A percentile compares a stretch with the other conserved stretches of the same genome.
phyloP scores from a whole-genome alignment of 495 filamentous ascomycete genomes.

The Lophiostoma macrostomum region DNA sequence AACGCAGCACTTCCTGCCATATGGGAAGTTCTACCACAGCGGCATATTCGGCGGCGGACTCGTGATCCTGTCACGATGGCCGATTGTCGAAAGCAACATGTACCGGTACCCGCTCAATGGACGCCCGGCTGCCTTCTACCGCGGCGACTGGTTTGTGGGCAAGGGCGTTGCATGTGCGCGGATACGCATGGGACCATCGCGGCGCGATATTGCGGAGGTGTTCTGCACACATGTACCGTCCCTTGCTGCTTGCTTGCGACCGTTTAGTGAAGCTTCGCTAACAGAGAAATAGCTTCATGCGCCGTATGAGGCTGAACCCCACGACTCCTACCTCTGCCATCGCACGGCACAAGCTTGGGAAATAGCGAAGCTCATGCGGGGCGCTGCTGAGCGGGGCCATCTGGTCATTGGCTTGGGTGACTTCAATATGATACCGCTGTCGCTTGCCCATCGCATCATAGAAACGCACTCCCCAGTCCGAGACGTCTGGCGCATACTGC shows the following conservation, averaged over 20 bases:
- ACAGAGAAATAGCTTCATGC: slow-evolving; percentile 64
- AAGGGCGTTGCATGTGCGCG: slow-evolving; percentile 88
- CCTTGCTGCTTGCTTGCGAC: not conserved
- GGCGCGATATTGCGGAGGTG: slow-evolving; percentile 75
- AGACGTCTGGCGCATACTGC: slow-evolving; percentile 76
- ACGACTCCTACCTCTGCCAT: slow-evolving; percentile 87
- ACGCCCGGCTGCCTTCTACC: slow-evolving; percentile 85
- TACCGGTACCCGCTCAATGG: slow-evolving; percentile 87
- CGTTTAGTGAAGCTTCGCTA: not conserved
- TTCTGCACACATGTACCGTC: slow-evolving; percentile 79
- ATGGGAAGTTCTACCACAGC: slow-evolving; percentile 90
- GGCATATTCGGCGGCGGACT: slow-evolving; percentile 87
- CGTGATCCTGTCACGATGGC: slow-evolving; percentile 91
- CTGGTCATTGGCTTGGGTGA: slow-evolving; percentile 83
- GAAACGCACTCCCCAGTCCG: slow-evolving; percentile 71
- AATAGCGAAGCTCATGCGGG: slow-evolving; percentile 84
- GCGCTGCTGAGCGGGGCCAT: slow-evolving; percentile 78
- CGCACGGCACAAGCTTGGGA: slow-evolving; percentile 96
- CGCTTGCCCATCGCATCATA: slow-evolving; percentile 82
- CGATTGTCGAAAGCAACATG: slow-evolving; percentile 91
- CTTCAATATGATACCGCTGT: slow-evolving; percentile 91
- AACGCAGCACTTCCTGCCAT: slow-evolving; percentile 76
- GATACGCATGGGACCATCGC: slow-evolving; percentile 66
- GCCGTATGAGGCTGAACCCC: slow-evolving; percentile 74
- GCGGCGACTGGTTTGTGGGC: slow-evolving; percentile 92